Evolutionary conservation across 164 flowering plant genomes (phyloP).

Genomic region (Macadamia tetraphylla): DNA sequence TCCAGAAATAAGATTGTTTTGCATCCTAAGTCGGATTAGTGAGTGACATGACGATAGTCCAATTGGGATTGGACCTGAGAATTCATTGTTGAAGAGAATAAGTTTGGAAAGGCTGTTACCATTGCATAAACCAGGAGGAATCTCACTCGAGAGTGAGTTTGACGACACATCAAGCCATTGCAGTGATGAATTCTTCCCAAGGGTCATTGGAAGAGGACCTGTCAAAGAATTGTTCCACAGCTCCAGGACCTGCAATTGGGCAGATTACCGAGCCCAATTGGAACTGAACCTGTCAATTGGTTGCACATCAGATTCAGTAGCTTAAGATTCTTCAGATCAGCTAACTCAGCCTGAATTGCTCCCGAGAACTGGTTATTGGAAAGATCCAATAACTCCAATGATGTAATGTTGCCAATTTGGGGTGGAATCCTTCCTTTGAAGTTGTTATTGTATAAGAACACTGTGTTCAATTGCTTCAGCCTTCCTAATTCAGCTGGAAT

Average conservation of each 20-base stretch:
- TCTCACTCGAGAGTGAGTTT: constrained; percentile 68
- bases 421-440: constrained; percentile 66
- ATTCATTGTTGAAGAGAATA: constrained; percentile 84
- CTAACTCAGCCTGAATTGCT: constrained; percentile 56
- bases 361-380: constrained; percentile 75
- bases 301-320: constrained; percentile 84
- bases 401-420: constrained; percentile 46
- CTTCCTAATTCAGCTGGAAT: constrained; percentile 75
- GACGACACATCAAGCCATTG: constrained; percentile 89
- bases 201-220: constrained; percentile 67
- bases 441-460: constrained; percentile 64
- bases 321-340: constrained; percentile 47
- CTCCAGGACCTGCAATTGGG: constrained; percentile 58
- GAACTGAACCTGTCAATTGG: constrained; percentile 57
- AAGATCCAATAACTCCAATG: constrained; percentile 56
- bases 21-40: constrained; percentile 72
- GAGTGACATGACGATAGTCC: constrained; percentile 57
- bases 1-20: constrained; percentile 71
- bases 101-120: constrained; percentile 78
- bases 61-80: constrained; percentile 66
- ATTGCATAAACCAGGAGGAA: constrained; percentile 61
- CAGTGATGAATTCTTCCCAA: constrained; percentile 64
- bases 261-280: constrained; percentile 43
- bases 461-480: constrained; percentile 44
- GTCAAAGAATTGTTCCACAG: constrained; percentile 89